Conservation (phyloP, 2,329 filamentous ascomycete species). For the Calonectria pauciramosa region DNA sequence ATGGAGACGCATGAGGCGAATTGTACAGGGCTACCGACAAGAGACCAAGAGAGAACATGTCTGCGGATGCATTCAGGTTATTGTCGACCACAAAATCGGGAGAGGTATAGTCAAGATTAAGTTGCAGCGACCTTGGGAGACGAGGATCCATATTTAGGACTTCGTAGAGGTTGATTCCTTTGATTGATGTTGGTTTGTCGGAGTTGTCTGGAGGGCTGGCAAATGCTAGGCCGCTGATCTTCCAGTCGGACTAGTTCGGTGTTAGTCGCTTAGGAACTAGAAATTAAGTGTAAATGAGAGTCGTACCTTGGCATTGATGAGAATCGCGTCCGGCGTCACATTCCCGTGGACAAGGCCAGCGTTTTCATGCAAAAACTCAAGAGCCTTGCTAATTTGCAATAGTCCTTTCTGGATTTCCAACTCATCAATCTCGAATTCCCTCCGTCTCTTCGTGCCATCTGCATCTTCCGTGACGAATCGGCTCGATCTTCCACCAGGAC, state of each 20-base stretch:
- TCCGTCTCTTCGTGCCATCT: slow-evolving; percentile 78
- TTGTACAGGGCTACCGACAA: slow-evolving; percentile 93
- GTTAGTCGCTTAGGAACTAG: slow-evolving; percentile 44
- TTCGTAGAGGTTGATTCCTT: slow-evolving; percentile 86
- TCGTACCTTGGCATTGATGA: slow-evolving; percentile 90
- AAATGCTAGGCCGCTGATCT: slow-evolving; percentile 94
- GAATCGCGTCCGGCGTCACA: slow-evolving; percentile 91
- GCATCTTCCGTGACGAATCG: slow-evolving; percentile 86
- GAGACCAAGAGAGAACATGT: slow-evolving; percentile 94
- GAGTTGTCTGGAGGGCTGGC: slow-evolving; percentile 85
- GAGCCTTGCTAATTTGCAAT: slow-evolving; percentile 90
- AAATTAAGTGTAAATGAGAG: neutral
- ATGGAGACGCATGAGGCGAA: slow-evolving; percentile 88
- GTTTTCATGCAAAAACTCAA: slow-evolving; percentile 96
- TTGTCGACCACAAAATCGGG: slow-evolving; percentile 96
- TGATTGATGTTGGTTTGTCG: slow-evolving; percentile 80
- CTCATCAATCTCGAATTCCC: slow-evolving; percentile 95
- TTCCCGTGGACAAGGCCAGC: slow-evolving; percentile 95
- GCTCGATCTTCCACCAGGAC: slow-evolving; percentile 78
- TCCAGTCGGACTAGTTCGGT: slow-evolving; percentile 86
- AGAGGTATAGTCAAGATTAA: slow-evolving; percentile 93
- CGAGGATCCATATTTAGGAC: slow-evolving; percentile 88
- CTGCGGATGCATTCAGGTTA: slow-evolving; percentile 85
- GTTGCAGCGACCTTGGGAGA: slow-evolving; percentile 84
- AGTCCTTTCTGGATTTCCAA: slow-evolving; percentile 97